These are phyloP conservation scores for Exophiala sp. DNA, from an alignment of 2,329 filamentous ascomycete species.

Conservation along the genomic window DNA sequence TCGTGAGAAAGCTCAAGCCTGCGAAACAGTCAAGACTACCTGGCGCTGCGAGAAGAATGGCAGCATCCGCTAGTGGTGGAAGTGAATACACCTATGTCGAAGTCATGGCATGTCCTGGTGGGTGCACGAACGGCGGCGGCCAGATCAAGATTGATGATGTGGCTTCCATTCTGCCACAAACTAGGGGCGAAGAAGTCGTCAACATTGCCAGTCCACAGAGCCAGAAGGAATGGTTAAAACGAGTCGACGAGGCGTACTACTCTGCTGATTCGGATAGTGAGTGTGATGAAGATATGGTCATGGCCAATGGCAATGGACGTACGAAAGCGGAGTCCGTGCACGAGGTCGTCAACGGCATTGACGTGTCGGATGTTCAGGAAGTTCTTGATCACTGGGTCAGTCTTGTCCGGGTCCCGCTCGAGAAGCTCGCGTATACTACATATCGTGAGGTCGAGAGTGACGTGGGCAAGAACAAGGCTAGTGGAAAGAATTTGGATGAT, in stretches of 20 bases:
- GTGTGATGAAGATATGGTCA: constrained; percentile 23
- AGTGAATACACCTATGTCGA: constrained; percentile 88
- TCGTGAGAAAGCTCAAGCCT: constrained; percentile 88
- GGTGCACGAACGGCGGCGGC: constrained; percentile 94
- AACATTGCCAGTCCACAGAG: constrained; percentile 53
- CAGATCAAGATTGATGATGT: constrained; percentile 90
- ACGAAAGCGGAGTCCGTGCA: constrained; percentile 32
- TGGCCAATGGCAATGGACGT: constrained; percentile 30
- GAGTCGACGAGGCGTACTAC: constrained; percentile 87
- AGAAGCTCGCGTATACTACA: constrained; percentile 75
- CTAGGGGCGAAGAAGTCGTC: constrained; percentile 27
- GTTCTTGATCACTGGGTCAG: constrained; percentile 73
- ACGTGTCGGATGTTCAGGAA: constrained; percentile 59
- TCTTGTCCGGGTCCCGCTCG: constrained; percentile 66
- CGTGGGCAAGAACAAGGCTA: constrained; percentile 67
- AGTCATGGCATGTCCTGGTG: constrained; percentile 98
- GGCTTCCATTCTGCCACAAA: constrained; percentile 29
- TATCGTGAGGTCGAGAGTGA: constrained; percentile 93
- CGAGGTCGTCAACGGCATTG: constrained; percentile 59
- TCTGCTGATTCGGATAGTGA: constrained; percentile 57
- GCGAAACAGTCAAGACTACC: constrained; percentile 73
- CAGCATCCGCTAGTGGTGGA: constrained; percentile 30
- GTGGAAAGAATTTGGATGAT: constrained; percentile 54
- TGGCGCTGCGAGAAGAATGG: constrained; percentile 58
- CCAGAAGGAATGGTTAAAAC: constrained; percentile 79